Conservation (phyloP, 768 basidiomycete species). For the Sistotremastrum niveocremeum region DNA sequence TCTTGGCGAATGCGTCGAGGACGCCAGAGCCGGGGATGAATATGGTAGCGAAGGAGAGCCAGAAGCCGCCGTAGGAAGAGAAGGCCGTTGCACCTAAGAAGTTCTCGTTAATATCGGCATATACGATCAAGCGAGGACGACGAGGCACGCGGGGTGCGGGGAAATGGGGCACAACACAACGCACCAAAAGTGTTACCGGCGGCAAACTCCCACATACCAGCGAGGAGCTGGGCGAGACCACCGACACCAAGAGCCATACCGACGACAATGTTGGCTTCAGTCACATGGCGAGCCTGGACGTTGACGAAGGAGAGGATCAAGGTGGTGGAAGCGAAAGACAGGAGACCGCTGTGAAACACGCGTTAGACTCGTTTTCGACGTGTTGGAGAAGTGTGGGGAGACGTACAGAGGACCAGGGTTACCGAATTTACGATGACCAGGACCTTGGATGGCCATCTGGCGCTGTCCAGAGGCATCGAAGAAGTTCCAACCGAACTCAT, state of each 20-base stretch:
- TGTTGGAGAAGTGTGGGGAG: conserved; percentile 1
- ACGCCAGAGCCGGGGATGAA: conserved; percentile 61
- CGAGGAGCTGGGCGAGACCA: conserved; percentile 73
- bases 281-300: conserved; percentile 37
- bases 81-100: conserved; percentile 35
- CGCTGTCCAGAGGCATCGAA: no score
- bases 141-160: no score
- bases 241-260: conserved; percentile 83
- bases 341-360: conserved; percentile 41
- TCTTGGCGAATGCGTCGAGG: conserved; percentile 30
- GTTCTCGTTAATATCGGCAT: no score
- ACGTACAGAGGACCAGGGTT: conserved; percentile 50
- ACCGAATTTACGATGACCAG: conserved; percentile 27
- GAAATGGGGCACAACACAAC: not conserved
- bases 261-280: conserved; percentile 53
- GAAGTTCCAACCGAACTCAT: no score
- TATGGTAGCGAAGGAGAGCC: conserved; percentile 71
- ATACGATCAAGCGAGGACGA: no score
- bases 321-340: conserved; percentile 76
- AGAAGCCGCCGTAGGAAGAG: conserved; percentile 76
- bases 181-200: conserved; percentile 57
- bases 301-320: conserved; percentile 71
- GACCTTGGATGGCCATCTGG: not conserved
- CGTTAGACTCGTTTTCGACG: not conserved
- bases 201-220: conserved; percentile 78